A percentile compares a stretch with the other conserved stretches of the same genome.
These are phyloP conservation scores for Picea glauca DNA, from an alignment of 75 land plant genomes.

Conservation along the genomic window DNA sequence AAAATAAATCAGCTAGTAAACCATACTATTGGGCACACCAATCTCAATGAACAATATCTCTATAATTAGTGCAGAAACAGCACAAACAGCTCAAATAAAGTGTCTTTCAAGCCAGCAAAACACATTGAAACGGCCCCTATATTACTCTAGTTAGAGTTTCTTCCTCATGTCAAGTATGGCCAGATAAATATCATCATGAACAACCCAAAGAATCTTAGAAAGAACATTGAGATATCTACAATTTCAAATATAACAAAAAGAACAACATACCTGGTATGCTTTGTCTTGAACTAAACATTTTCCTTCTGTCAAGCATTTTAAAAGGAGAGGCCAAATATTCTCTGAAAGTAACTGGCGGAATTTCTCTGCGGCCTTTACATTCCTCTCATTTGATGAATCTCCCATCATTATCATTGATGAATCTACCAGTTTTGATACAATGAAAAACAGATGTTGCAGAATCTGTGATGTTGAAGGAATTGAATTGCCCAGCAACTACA, in stretches of 20 bases:
- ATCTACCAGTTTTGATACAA: conserved; percentile 40
- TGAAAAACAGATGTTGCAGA: conserved; percentile 58
- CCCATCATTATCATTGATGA: conserved; percentile 1
- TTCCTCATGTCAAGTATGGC: no score
- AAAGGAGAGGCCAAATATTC: conserved; percentile 44
- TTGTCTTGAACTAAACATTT: conserved; percentile 33
- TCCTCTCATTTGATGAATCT: conserved; percentile 7
- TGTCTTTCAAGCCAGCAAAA: no score
- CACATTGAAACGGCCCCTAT: no score
- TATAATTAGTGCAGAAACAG: no score
- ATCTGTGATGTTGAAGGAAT: conserved; percentile 30
- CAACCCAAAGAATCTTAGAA: no score
- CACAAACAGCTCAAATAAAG: no score
- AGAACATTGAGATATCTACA: not conserved
- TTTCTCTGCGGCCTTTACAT: conserved; percentile 22
- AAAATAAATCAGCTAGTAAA: no score
- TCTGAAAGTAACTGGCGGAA: conserved; percentile 33
- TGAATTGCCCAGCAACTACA: conserved; percentile 44
- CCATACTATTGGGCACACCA: no score
- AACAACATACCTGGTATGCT: conserved; percentile 38
- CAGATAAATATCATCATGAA: no score
- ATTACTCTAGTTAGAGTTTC: no score
- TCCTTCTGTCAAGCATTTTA: conserved; percentile 48
- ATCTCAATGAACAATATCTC: no score
- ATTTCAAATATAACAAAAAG: not conserved